Evolutionary conservation across 768 basidiomycete species (phyloP).

Genomic region (Fomitopsis pulvina): DNA sequence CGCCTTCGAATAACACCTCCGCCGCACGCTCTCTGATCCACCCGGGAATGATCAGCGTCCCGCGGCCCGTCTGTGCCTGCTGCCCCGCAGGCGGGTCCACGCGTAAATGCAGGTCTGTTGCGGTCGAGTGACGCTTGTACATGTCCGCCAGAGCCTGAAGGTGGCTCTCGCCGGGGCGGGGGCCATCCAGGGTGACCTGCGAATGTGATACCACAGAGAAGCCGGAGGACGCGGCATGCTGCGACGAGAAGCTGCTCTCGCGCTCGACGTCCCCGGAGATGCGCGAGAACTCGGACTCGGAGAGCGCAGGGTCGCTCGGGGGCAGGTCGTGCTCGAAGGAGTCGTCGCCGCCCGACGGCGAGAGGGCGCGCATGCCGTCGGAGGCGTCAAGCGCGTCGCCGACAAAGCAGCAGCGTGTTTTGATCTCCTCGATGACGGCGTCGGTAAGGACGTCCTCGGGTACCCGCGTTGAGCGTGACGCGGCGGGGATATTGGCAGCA

Average conservation of each 20-base stretch:
- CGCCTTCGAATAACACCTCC: slow-evolving; percentile 86
- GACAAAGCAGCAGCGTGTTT: slow-evolving; percentile 87
- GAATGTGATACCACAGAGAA: slow-evolving; percentile 49
- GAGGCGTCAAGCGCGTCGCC: slow-evolving; percentile 46
- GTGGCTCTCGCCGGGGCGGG: slow-evolving; percentile 38
- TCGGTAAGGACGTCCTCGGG: slow-evolving; percentile 79
- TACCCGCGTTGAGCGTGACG: slow-evolving; percentile 58
- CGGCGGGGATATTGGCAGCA: slow-evolving; percentile 52
- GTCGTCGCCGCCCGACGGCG: slow-evolving; percentile 22
- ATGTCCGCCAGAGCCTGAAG: slow-evolving; percentile 62
- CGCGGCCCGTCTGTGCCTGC: slow-evolving; percentile 65
- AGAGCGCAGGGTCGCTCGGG: slow-evolving; percentile 50
- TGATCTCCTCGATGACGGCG: slow-evolving; percentile 80
- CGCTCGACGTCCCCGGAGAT: slow-evolving; percentile 32
- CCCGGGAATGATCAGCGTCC: slow-evolving; percentile 81
- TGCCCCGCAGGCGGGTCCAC: slow-evolving; percentile 63
- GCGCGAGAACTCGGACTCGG: slow-evolving; percentile 63
- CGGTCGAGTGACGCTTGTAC: slow-evolving; percentile 72
- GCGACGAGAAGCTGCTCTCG: slow-evolving; percentile 44
- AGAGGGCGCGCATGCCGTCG: slow-evolving; percentile 22
- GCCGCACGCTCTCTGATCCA: slow-evolving; percentile 93
- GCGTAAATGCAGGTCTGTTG: slow-evolving; percentile 64
- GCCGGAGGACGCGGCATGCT: slow-evolving; percentile 47
- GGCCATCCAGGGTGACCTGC: slow-evolving; percentile 22
- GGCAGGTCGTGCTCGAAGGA: slow-evolving; percentile 37